phyloP scores from a whole-genome alignment of 805 yeast species.

The Schizosaccharomyces japonicus region DNA sequence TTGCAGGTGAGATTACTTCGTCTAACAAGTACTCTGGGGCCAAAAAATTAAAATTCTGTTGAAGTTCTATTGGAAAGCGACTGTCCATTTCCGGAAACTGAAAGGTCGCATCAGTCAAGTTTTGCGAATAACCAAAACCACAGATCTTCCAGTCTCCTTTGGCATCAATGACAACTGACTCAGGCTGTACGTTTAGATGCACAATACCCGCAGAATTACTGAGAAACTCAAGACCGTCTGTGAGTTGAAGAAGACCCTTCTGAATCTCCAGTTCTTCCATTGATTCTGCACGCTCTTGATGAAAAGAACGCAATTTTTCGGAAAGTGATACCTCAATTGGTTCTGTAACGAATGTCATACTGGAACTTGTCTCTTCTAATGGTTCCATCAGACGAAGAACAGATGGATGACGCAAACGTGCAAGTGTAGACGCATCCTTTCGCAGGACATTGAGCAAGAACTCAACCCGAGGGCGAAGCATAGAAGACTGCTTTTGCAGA shows the following conservation, averaged over 20 bases:
- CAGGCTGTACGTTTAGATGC: slow-evolving; percentile 59
- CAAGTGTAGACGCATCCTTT: slow-evolving; percentile 42
- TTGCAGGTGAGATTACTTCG: slow-evolving; percentile 33
- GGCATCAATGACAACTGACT: slow-evolving; percentile 49
- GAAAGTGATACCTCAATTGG: slow-evolving; percentile 34
- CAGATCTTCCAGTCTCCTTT: slow-evolving; percentile 79
- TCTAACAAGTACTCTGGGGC: slow-evolving; percentile 71
- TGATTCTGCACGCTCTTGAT: neutral
- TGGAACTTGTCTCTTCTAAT: slow-evolving; percentile 58
- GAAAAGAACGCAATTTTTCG: slow-evolving; percentile 9
- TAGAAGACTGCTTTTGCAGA: slow-evolving; percentile 22
- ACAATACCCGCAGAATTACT: slow-evolving; percentile 53
- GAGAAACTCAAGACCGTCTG: slow-evolving; percentile 58
- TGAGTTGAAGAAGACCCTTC: slow-evolving; percentile 59
- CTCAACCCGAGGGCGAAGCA: neutral
- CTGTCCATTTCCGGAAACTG: slow-evolving; percentile 52
- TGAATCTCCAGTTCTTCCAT: slow-evolving; percentile 32
- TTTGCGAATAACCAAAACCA: slow-evolving; percentile 42
- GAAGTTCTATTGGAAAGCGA: slow-evolving; percentile 48
- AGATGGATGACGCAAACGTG: slow-evolving; percentile 75
- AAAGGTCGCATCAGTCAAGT: slow-evolving; percentile 24
- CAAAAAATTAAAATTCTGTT: slow-evolving; percentile 43
- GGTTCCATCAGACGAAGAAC: slow-evolving; percentile 68
- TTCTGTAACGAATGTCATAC: slow-evolving; percentile 68
- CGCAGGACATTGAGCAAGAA: neutral